A percentile compares a stretch with the other conserved stretches of the same genome.
phyloP scores from a whole-genome alignment of 495 filamentous ascomycete species.

The Lepidopterella palustris region DNA sequence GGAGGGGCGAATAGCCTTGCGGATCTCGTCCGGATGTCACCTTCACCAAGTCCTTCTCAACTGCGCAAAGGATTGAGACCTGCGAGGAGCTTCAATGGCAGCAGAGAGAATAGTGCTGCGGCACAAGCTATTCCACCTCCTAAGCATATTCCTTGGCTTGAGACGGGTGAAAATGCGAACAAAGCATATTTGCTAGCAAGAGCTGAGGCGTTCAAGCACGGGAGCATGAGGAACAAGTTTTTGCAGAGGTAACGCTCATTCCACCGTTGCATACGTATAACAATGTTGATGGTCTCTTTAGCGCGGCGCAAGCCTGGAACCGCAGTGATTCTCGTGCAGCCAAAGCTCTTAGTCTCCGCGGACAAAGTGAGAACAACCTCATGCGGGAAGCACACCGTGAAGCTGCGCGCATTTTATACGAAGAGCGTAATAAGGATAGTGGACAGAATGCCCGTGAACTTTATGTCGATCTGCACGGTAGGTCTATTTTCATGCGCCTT shows the following conservation, averaged over 20 bases:
- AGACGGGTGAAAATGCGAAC: constrained; percentile 87
- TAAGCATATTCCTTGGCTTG: constrained; percentile 92
- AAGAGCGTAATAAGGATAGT: constrained; percentile 80
- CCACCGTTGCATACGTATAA: neutral
- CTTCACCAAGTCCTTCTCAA: constrained; percentile 57
- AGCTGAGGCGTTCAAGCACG: constrained; percentile 92
- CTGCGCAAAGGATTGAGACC: constrained; percentile 22
- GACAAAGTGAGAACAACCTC: constrained; percentile 90
- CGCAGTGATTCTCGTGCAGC: constrained; percentile 94
- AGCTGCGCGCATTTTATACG: constrained; percentile 85
- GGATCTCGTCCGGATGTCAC: constrained; percentile 89
- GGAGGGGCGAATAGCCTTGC: constrained; percentile 78
- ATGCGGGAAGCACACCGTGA: constrained; percentile 97
- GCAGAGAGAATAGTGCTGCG: constrained; percentile 71
- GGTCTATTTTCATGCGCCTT: neutral
- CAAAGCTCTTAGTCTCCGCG: constrained; percentile 87
- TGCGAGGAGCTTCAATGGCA: constrained; percentile 47
- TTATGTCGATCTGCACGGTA: constrained; percentile 86
- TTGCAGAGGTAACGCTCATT: constrained; percentile 66
- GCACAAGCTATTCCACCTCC: constrained; percentile 78
- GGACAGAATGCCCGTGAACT: constrained; percentile 55
- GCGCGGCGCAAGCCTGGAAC: constrained; percentile 99
- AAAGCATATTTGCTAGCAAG: constrained; percentile 90
- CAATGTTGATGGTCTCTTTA: constrained; percentile 34
- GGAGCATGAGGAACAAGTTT: constrained; percentile 92